These are phyloP conservation scores for Akanthomyces uredinophilus DNA, from an alignment of 2,329 filamentous ascomycete genomes.

Conservation along the genomic window DNA sequence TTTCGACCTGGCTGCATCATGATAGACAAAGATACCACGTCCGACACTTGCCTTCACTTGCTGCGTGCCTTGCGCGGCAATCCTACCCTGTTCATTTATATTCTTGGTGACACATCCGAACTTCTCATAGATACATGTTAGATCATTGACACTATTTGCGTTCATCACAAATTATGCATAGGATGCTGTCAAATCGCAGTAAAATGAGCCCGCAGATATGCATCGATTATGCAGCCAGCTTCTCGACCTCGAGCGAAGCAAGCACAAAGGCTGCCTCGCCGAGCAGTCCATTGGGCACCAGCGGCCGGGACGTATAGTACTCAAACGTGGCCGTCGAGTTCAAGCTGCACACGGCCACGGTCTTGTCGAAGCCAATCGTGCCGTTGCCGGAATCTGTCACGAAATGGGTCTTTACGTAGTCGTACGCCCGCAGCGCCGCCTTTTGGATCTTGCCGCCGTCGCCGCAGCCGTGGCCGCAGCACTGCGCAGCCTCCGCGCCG, in stretches of 20 bases:
- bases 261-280: conserved; percentile 34
- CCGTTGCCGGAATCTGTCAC: conserved; percentile 13
- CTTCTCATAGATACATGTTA: neutral
- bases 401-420: conserved; percentile 14
- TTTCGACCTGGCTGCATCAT: neutral
- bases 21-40: conserved; percentile 5
- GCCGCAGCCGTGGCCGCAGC: neutral
- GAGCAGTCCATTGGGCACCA: conserved; percentile 33
- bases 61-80: neutral
- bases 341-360: conserved; percentile 36
- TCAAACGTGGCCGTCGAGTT: conserved; percentile 37
- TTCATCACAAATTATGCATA: neutral
- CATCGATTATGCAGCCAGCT: neutral
- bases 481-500: neutral
- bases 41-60: neutral
- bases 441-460: neutral
- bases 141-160: neutral
- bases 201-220: too few species aligned
- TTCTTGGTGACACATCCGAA: neutral
- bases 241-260: conserved; percentile 33
- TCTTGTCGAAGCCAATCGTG: conserved; percentile 29
- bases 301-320: conserved; percentile 33
- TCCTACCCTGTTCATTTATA: neutral
- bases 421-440: conserved; percentile 15
- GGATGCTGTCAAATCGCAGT: neutral